Base-by-base conservation (phyloP, 306 rosid species). In the Oxytropis ochrocephala region DNA sequence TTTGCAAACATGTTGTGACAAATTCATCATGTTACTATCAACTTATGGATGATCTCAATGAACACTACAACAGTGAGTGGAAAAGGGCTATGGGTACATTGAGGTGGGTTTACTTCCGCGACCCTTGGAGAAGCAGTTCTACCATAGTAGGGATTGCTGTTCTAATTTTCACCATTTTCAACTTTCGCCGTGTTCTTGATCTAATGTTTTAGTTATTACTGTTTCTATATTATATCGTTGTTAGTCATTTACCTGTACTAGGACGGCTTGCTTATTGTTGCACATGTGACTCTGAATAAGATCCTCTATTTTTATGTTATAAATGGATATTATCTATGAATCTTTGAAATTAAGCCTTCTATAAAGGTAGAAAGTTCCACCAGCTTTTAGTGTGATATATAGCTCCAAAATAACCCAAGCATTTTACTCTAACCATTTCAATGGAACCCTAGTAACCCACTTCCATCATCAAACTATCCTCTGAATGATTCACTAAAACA, bases 121-220 rank as follows among this genome's bases (percentile, higher is more conserved):
- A 87, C 62, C 81, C 81, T 11, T 84, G 89, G 86, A 87, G 87
- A 14, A 74, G 76, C 27, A 84, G 85, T 66, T 75, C 85, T 12
- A 87, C 89, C 6, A 1, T 85, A 5, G 67, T 87, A 3, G 92
- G 87, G 29, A 2, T 82, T 35, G 11, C 75, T 30, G 64, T 84
- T 5, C 56, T 79, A 2, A 16, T 68, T 12, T 78, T 79, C 55
- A 73, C 74, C 32, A 0, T 77, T 58, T 77, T 79, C 70, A 77
- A 48, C 67, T 77, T 81, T 16, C 55, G 51, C n/a, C 73, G 82
- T 1, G 29, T 71, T 16, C 2, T 67, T n/a, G 16, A 10, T 36
- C 8, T 44, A 4, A 32, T 77, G 52, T n/a, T n/a, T n/a, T n/a
- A n/a, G n/a, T n/a, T n/a, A n/a, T n/a, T n/a, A n/a, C n/a, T n/a